Percentiles rank a stretch among this genome's conserved stretches.
phyloP scores from a whole-genome alignment of 768 basidiomycete genomes.

The Lanmaoa rubissima region DNA sequence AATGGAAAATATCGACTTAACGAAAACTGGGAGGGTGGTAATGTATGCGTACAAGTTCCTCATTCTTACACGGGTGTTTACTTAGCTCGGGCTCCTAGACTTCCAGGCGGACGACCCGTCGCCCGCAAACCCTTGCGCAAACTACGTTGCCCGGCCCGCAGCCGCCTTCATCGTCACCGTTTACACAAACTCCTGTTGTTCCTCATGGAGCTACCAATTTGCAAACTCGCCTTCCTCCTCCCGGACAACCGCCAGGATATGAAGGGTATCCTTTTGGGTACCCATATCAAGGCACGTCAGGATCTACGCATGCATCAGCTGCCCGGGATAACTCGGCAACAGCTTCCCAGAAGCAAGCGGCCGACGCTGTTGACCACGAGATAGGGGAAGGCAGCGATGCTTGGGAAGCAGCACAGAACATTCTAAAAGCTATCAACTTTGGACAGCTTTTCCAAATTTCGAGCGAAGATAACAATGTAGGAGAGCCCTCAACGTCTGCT shows the following conservation, averaged over 20 bases:
- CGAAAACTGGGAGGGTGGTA: slow-evolving; percentile 77
- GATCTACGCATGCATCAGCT: neutral
- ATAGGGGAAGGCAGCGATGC: slow-evolving; percentile 52
- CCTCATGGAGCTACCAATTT: slow-evolving; percentile 32
- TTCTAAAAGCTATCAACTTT: slow-evolving; percentile 76
- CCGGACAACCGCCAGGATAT: slow-evolving; percentile 35
- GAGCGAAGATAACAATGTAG: slow-evolving; percentile 23
- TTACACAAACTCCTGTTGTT: slow-evolving; percentile 54
- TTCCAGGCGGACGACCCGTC: slow-evolving; percentile 72
- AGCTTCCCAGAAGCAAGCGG: slow-evolving; percentile 14
- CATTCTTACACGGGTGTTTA: neutral
- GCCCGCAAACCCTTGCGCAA: slow-evolving; percentile 57
- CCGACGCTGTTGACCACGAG: slow-evolving; percentile 27
- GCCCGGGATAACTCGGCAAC: slow-evolving; percentile 1
- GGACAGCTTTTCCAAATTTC: slow-evolving; percentile 47
- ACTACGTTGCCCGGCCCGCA: slow-evolving; percentile 31
- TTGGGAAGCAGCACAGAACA: slow-evolving; percentile 77
- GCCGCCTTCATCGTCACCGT: slow-evolving; percentile 45
- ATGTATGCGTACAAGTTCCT: slow-evolving; percentile 45
- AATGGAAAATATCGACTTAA: slow-evolving; percentile 76
- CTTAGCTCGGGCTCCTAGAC: slow-evolving; percentile 44
- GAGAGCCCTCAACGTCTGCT: slow-evolving; percentile 8
- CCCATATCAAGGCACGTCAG: slow-evolving; percentile 25
- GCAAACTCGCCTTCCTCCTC: slow-evolving; percentile 36
- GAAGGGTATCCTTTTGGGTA: slow-evolving; percentile 41